A percentile compares a stretch with the other conserved stretches of the same genome.
Evolutionary conservation across 2,329 filamentous ascomycete genomes (phyloP).

Genomic region (Claviceps maximensis): DNA sequence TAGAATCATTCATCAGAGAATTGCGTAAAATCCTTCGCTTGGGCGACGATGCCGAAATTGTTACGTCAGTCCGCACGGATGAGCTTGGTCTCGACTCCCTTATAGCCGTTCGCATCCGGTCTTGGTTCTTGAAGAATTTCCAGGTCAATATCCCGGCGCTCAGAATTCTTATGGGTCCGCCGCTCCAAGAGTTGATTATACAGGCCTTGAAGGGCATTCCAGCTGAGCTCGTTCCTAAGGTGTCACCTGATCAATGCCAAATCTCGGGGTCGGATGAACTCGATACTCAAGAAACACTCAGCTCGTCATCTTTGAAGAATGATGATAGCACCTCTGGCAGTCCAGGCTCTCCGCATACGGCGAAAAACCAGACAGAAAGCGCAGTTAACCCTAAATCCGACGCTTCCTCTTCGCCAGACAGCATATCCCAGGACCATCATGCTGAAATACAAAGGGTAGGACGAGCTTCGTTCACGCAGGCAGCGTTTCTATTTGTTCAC

Average conservation of each 20-base stretch:
- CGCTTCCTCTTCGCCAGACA: neutral
- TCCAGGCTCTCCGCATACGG: neutral
- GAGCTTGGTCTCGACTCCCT: constrained; percentile 19
- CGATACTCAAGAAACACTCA: neutral
- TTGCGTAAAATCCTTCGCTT: neutral
- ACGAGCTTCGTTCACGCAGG: neutral
- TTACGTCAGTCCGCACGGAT: neutral
- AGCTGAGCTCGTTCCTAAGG: neutral
- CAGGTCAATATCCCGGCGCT: constrained; percentile 32
- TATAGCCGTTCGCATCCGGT: constrained; percentile 25
- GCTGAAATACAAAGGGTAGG: neutral
- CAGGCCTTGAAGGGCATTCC: neutral
- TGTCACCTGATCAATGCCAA: neutral
- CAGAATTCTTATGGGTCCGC: constrained; percentile 16
- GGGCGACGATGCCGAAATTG: neutral
- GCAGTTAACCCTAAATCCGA: no score
- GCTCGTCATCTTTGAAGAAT: neutral
- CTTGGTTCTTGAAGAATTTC: constrained; percentile 34
- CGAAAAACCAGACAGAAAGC: neutral
- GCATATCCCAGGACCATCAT: neutral
- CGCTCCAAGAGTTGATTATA: constrained; percentile 7
- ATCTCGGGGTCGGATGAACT: neutral
- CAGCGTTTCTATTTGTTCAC: neutral
- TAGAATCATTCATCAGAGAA: neutral
- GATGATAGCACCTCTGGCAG: neutral